These are phyloP conservation scores for Pseudevernia furfuracea DNA, from an alignment of 495 filamentous ascomycete species.

Conservation along the genomic window DNA sequence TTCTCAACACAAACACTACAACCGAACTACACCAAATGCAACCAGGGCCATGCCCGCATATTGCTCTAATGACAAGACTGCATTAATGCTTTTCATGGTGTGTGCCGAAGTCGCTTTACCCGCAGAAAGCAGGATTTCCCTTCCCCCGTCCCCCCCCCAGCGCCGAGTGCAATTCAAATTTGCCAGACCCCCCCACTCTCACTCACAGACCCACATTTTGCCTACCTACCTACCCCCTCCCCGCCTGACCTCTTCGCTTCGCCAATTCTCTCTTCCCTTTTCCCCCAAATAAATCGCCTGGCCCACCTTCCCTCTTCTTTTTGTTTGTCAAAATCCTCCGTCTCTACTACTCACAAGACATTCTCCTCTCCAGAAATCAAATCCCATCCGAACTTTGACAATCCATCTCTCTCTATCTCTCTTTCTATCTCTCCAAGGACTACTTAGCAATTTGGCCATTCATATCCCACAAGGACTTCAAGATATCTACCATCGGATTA, in stretches of 20 bases:
- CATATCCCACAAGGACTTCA: slow-evolving; percentile 1
- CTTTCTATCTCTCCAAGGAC: neutral
- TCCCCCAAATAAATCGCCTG: slow-evolving; percentile 1
- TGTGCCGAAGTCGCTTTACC: neutral
- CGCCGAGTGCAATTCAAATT: neutral
- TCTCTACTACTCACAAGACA: neutral
- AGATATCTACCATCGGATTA: neutral
- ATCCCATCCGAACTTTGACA: neutral
- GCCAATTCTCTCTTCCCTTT: too few relatives aligned
- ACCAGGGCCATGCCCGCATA: neutral
- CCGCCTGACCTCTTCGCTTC: neutral
- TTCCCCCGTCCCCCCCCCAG: neutral
- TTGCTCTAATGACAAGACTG: slow-evolving; percentile 1
- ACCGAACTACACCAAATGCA: too few relatives aligned
- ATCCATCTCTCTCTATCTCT: neutral
- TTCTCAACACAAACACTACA: neutral
- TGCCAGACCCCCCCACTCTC: neutral
- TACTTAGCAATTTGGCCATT: neutral
- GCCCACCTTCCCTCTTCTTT: neutral
- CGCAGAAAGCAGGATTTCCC: slow-evolving; percentile 16
- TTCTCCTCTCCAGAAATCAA: neutral
- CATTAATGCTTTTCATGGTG: too few relatives aligned
- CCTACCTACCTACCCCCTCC: too few relatives aligned
- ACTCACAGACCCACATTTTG: slow-evolving; percentile 2
- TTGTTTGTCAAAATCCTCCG: slow-evolving; percentile 4